Conservation (phyloP, 139 green algal genomes). For the Chlamydomonas schloesseri region DNA sequence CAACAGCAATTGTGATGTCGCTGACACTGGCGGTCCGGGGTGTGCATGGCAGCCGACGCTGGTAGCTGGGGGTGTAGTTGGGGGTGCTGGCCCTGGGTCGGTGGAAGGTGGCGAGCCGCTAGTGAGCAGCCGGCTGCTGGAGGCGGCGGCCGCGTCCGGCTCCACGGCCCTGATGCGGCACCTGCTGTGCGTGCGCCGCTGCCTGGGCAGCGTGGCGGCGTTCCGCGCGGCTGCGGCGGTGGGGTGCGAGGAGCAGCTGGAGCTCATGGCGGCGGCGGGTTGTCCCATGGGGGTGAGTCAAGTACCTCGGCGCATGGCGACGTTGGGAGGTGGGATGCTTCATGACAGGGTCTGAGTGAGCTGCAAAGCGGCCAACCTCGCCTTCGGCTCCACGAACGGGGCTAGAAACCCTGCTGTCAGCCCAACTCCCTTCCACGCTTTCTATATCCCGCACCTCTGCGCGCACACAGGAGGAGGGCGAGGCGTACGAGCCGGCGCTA, state of each 20-base stretch:
- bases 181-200: neutral
- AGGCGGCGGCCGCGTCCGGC: neutral
- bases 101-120: too few species aligned
- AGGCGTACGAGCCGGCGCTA: neutral
- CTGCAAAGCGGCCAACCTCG: too few species aligned
- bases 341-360: too few species aligned
- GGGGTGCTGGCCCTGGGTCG: too few species aligned
- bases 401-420: neutral
- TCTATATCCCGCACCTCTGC: neutral
- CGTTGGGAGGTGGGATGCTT: neutral
- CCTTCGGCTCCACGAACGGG: too few species aligned
- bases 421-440: neutral
- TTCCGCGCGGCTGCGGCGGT: neutral
- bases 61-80: too few species aligned
- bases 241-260: neutral
- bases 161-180: neutral
- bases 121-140: too few species aligned
- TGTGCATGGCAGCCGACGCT: too few species aligned
- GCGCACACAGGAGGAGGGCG: neutral
- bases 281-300: conserved; percentile 14
- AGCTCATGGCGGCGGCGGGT: neutral
- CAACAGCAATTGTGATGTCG: too few species aligned
- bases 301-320: neutral
- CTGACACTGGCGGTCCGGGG: too few species aligned
- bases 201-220: neutral